phyloP scores from a whole-genome alignment of 1,284 basidiomycete genomes.

The Bondarzewia mesenterica region DNA sequence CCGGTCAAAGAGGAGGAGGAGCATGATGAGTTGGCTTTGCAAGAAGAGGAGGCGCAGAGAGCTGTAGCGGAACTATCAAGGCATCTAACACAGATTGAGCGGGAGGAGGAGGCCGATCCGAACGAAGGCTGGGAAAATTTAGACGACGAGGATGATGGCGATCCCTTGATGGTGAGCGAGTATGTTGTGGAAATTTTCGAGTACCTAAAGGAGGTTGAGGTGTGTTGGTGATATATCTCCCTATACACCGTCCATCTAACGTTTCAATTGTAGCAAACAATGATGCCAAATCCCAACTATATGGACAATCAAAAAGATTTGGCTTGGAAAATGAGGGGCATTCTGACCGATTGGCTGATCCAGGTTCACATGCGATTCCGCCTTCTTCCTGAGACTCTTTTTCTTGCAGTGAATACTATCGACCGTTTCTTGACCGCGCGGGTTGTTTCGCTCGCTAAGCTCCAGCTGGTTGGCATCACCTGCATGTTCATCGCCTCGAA shows the following conservation, averaged over 20 bases:
- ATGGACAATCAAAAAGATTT: slow-evolving; percentile 89
- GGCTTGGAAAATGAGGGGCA: slow-evolving; percentile 90
- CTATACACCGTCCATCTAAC: not conserved
- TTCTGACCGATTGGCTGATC: slow-evolving; percentile 95
- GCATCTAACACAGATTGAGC: slow-evolving; percentile 25
- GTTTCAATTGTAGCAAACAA: slow-evolving; percentile 47
- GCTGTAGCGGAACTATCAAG: slow-evolving; percentile 18
- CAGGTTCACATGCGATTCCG: slow-evolving; percentile 94
- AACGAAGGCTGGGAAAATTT: slow-evolving; percentile 78
- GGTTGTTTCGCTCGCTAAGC: slow-evolving; percentile 85
- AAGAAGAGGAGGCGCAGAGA: slow-evolving; percentile 9
- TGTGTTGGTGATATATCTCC: slow-evolving; percentile 23
- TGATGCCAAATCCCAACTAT: slow-evolving; percentile 84
- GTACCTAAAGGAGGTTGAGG: slow-evolving; percentile 79
- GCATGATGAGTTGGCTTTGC: slow-evolving; percentile 2
- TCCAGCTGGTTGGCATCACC: slow-evolving; percentile 93
- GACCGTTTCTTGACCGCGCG: slow-evolving; percentile 93
- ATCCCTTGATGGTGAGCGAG: slow-evolving; percentile 95
- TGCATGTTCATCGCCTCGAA: slow-evolving; percentile 93
- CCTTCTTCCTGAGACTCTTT: slow-evolving; percentile 92
- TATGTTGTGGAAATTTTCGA: slow-evolving; percentile 93
- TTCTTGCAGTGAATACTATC: slow-evolving; percentile 91
- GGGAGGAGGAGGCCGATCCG: slow-evolving; percentile 49
- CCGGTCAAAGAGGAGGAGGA: slow-evolving; percentile 23
- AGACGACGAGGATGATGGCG: slow-evolving; percentile 89